phyloP scores from a whole-genome alignment of 2,329 filamentous ascomycete species.

The Dissoconium aciculare region DNA sequence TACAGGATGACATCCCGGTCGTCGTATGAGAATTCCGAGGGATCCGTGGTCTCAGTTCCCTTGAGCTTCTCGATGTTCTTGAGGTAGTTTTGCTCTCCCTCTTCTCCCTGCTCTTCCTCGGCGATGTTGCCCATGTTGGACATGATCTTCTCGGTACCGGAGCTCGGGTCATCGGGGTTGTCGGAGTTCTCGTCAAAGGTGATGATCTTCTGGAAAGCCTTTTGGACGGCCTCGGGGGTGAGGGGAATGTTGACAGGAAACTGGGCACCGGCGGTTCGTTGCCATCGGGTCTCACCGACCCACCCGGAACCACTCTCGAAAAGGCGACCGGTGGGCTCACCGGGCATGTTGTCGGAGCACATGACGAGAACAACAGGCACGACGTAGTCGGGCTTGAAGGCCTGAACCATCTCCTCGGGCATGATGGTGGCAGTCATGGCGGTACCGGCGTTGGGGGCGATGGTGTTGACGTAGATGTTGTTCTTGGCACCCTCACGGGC shows the following conservation, averaged over 20 bases:
- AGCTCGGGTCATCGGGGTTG: constrained; percentile 63
- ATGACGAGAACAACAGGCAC: constrained; percentile 83
- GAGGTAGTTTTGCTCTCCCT: constrained; percentile 39
- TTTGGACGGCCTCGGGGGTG: constrained; percentile 68
- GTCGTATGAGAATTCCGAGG: constrained; percentile 67
- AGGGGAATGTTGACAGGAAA: constrained; percentile 78
- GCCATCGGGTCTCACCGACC: constrained; percentile 85
- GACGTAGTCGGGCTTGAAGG: constrained; percentile 98
- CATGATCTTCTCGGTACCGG: constrained; percentile 65
- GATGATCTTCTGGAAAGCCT: constrained; percentile 62
- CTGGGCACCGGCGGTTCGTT: constrained; percentile 73
- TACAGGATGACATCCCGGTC: constrained; percentile 88
- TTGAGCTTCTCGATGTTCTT: constrained; percentile 63
- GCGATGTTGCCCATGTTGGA: constrained; percentile 69
- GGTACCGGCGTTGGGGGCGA: constrained; percentile 92
- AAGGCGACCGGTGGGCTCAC: constrained; percentile 64
- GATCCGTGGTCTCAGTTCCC: constrained; percentile 52
- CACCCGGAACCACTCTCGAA: constrained; percentile 95
- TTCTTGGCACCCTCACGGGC: constrained; percentile 90
- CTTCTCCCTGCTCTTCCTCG: constrained; percentile 1
- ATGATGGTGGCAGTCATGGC: constrained; percentile 88
- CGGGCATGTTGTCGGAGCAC: constrained; percentile 69
- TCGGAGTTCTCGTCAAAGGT: constrained; percentile 83
- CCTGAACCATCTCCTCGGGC: constrained; percentile 94
- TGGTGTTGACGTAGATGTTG: constrained; percentile 97